Percentiles rank a stretch among this genome's conserved stretches.
Conservation (phyloP, 352 stramenopile genomes). For the Globisporangium mamillatum region DNA sequence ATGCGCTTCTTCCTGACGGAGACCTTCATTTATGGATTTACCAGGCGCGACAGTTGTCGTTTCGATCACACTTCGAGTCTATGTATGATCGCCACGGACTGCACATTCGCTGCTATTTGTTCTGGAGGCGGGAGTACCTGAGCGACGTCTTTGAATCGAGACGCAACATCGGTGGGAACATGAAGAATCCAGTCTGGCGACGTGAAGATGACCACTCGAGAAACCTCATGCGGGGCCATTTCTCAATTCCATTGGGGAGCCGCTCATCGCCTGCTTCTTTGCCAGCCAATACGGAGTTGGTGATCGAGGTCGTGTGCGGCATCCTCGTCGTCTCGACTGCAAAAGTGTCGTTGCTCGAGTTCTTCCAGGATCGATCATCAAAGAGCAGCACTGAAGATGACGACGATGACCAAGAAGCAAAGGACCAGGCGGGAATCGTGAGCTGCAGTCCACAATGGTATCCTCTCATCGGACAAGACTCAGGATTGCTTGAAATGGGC, state of each 20-base stretch:
- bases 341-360: conserved; percentile 31
- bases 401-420: conserved; percentile 7
- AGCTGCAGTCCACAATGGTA: conserved; percentile 39
- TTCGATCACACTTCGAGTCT: conserved; percentile 38
- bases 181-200: conserved; percentile 44
- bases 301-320: conserved; percentile 56
- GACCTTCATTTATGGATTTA: conserved; percentile 53
- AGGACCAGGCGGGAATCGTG: conserved; percentile 15
- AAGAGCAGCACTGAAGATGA: conserved; percentile 2
- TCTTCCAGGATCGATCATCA: conserved; percentile 20
- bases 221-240: conserved; percentile 32
- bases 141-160: conserved; percentile 41
- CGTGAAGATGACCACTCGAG: conserved; percentile 24
- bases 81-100: conserved; percentile 50
- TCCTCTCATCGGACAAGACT: conserved; percentile 33
- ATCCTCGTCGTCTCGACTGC: conserved; percentile 41
- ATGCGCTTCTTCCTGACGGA: conserved; percentile 23
- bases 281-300: conserved; percentile 38
- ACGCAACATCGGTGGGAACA: conserved; percentile 37
- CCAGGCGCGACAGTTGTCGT: conserved; percentile 39
- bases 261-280: conserved; percentile 23
- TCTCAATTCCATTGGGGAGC: conserved; percentile 17
- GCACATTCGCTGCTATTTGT: conserved; percentile 36
- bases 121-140: conserved; percentile 19
- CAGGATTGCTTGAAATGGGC: conserved; percentile 46